Percentiles rank a stretch among this genome's conserved stretches.
Conservation (phyloP, 208 protist genomes). For the Blastocrithidia nonstop region DNA sequence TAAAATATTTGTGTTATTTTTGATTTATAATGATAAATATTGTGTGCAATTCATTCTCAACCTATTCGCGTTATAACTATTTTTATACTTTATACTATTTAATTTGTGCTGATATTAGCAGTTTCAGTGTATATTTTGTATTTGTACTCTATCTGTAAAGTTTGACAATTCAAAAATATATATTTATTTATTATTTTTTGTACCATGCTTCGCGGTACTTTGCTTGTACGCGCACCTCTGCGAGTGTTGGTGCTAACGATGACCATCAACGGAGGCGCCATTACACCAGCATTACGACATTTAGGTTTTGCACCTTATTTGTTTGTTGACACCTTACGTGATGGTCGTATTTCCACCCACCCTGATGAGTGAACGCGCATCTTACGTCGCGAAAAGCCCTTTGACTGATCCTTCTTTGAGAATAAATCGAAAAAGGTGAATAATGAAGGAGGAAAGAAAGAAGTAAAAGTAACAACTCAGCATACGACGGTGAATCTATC, state of each 20-base stretch:
- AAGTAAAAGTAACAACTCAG: neutral
- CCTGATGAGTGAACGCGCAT: constrained; percentile 67
- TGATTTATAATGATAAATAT: neutral
- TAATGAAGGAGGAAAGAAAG: neutral
- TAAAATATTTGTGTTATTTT: neutral
- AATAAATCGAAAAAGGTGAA: neutral
- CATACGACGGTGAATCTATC: neutral
- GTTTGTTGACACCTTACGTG: constrained; percentile 40
- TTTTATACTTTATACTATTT: constrained; percentile 2
- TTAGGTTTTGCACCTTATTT: constrained; percentile 71
- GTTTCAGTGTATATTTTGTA: too few species aligned
- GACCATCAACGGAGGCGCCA: constrained; percentile 54
- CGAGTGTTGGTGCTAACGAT: constrained; percentile 63
- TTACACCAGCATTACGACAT: constrained; percentile 25
- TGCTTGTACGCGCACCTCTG: constrained; percentile 2
- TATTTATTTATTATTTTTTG: neutral
- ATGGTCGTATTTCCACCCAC: constrained; percentile 47
- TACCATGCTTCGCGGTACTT: neutral
- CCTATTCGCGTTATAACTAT: neutral
- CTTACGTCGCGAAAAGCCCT: constrained; percentile 44
- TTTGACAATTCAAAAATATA: neutral
- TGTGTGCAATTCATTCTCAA: neutral
- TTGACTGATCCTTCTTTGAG: constrained; percentile 28
- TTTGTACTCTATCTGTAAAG: too few species aligned
- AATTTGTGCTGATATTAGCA: too few species aligned